Percentiles rank a stretch among this genome's conserved stretches.
phyloP scores from a whole-genome alignment of 179 eudicot species.

The Nepenthes alata region DNA sequence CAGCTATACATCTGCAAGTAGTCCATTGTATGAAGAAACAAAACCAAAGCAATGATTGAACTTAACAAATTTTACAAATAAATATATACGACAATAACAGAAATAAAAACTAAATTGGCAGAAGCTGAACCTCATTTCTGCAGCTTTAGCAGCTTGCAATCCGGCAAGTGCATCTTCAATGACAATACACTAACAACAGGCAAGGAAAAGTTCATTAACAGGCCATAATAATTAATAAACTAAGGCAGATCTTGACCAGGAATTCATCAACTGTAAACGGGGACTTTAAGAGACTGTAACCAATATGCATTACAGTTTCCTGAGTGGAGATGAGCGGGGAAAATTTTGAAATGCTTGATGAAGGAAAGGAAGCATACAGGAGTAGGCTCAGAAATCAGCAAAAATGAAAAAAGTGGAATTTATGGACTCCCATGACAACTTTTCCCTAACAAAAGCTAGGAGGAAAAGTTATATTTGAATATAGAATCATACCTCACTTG shows the following conservation, averaged over 20 bases:
- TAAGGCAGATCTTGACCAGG: not conserved
- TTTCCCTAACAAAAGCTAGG: no score
- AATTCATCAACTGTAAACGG: not conserved
- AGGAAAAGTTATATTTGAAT: not conserved
- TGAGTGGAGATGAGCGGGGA: not conserved
- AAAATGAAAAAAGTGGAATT: no score
- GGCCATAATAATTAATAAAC: not conserved
- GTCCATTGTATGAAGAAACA: slow-evolving; percentile 5
- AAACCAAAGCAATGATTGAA: not conserved
- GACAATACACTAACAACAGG: slow-evolving; percentile 54
- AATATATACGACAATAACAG: not conserved
- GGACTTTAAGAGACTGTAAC: not conserved
- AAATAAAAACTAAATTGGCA: not conserved
- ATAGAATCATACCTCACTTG: slow-evolving; percentile 50
- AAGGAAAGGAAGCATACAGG: not conserved
- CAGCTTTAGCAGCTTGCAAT: slow-evolving; percentile 91
- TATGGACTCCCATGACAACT: no score
- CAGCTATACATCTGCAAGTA: slow-evolving; percentile 81
- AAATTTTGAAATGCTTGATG: not conserved
- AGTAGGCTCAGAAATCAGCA: not conserved
- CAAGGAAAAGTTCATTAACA: not conserved
- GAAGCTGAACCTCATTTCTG: slow-evolving; percentile 71
- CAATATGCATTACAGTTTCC: no score
- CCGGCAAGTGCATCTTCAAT: slow-evolving; percentile 99
- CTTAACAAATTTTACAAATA: not conserved